Evolutionary conservation across 2,329 filamentous ascomycete genomes (phyloP).

Genomic region (Corinectria fuckeliana): DNA sequence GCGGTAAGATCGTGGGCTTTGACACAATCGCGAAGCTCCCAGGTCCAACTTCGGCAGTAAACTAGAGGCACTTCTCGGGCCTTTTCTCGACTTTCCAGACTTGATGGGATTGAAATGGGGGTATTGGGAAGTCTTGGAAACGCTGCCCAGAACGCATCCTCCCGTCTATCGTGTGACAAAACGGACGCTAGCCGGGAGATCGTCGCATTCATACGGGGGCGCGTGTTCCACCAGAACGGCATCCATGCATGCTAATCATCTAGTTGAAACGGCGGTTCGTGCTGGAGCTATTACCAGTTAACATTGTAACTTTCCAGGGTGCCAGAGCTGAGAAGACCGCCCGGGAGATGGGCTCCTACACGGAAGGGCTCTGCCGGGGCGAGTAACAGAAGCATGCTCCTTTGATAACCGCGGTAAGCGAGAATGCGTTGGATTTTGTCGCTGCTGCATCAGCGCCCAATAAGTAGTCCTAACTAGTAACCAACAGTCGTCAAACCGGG

Average conservation of each 20-base stretch:
- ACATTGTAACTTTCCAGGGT: neutral
- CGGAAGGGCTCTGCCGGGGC: neutral
- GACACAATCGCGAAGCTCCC: neutral
- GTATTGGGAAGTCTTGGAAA: neutral
- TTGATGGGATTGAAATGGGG: neutral
- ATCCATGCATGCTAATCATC: slow-evolving; percentile 16
- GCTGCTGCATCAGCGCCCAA: neutral
- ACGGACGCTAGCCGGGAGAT: slow-evolving; percentile 20
- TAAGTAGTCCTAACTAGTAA: too few species aligned
- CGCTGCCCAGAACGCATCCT: slow-evolving; percentile 1
- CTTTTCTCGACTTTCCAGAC: neutral
- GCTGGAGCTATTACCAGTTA: neutral
- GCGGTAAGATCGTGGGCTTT: neutral
- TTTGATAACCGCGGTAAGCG: neutral
- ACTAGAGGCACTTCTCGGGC: neutral
- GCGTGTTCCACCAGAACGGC: slow-evolving; percentile 19
- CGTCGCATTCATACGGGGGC: slow-evolving; percentile 18
- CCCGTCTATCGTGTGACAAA: slow-evolving; percentile 16
- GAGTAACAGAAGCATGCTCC: neutral
- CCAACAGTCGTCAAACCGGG: neutral
- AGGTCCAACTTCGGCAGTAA: neutral
- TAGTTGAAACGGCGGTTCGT: slow-evolving; percentile 30
- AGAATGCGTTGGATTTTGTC: neutral
- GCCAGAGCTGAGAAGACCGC: slow-evolving; percentile 2
- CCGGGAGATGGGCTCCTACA: neutral